These are phyloP conservation scores for Carnegiea gigantea DNA, from an alignment of 179 eudicot genomes.

Conservation along the genomic window DNA sequence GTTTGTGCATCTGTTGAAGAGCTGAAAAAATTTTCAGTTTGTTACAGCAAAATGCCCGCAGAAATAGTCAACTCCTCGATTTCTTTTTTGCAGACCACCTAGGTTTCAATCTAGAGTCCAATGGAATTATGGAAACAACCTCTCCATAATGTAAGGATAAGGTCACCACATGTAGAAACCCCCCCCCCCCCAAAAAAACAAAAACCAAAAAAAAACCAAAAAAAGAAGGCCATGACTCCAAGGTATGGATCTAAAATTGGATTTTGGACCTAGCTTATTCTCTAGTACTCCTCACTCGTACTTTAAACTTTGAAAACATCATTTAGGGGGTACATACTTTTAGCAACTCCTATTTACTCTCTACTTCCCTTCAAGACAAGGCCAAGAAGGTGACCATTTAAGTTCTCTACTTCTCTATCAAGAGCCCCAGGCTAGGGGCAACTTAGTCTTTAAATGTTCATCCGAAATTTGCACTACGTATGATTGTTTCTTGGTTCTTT, in stretches of 20 bases:
- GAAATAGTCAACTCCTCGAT: background rate
- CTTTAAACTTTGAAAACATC: background rate
- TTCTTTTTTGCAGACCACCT: no score
- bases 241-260: background rate
- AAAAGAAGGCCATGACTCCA: background rate
- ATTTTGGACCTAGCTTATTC: background rate
- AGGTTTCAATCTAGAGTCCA: no score
- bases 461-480: background rate
- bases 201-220: no score
- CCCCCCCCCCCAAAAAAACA: no score
- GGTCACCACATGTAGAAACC: no score
- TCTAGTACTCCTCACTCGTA: background rate
- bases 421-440: background rate
- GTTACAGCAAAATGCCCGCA: background rate
- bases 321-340: background rate
- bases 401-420: background rate
- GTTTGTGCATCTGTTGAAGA: background rate
- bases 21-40: background rate
- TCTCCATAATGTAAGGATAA: no score
- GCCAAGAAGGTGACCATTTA: background rate
- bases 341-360: background rate
- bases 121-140: background rate
- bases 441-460: background rate
- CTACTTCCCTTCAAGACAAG: background rate
- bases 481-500: background rate